These are phyloP conservation scores for Calonectria pauciramosa DNA, from an alignment of 2,329 filamentous ascomycete species.

Conservation along the genomic window DNA sequence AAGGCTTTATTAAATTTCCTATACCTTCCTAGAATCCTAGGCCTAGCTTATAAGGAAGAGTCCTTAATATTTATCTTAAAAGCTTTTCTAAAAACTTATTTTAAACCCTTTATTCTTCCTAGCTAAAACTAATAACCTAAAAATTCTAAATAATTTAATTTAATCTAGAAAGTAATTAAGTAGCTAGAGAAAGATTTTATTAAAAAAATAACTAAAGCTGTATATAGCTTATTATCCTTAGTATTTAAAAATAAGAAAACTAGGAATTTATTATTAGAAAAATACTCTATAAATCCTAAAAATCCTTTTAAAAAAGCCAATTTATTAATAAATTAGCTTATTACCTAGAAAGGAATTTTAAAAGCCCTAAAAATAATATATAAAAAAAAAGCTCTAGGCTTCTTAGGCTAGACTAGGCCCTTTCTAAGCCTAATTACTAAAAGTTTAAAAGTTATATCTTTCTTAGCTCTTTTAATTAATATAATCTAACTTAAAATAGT, in stretches of 20 bases:
- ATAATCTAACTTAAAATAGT: too few species aligned
- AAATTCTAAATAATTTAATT: not conserved
- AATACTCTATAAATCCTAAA: not conserved
- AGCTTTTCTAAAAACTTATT: not conserved
- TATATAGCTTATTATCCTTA: not conserved
- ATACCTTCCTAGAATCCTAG: conserved; percentile 1
- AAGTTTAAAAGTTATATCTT: too few species aligned
- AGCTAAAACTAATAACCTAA: not conserved
- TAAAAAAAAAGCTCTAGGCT: too few species aligned
- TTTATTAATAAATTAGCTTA: not conserved
- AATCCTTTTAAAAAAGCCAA: not conserved
- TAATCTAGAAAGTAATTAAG: not conserved
- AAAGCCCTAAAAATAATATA: too few species aligned
- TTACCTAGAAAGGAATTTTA: not conserved
- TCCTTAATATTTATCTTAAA: not conserved
- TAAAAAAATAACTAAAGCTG: not conserved
- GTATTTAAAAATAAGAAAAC: not conserved
- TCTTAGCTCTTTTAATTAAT: too few species aligned
- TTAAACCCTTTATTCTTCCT: not conserved
- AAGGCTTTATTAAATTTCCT: not conserved
- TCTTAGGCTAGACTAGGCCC: too few species aligned
- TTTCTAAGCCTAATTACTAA: too few species aligned
- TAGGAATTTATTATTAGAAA: not conserved
- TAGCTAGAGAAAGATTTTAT: not conserved
- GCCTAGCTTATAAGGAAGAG: not conserved